A percentile compares a stretch with the other conserved stretches of the same genome.
Evolutionary conservation across 179 eudicot species (phyloP).

Genomic region (Pouteria campechiana): DNA sequence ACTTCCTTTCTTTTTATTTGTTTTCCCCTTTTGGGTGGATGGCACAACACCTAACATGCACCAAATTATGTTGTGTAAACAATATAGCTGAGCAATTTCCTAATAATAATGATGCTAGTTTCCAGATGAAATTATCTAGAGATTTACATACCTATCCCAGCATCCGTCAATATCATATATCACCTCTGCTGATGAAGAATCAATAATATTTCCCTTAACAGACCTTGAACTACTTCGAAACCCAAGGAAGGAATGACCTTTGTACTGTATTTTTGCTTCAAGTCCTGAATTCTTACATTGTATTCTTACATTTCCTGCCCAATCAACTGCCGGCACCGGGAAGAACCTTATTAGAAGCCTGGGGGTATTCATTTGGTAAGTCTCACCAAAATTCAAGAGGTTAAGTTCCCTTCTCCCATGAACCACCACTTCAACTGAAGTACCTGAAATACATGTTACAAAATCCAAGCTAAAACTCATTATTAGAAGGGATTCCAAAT

Average conservation of each 20-base stretch:
- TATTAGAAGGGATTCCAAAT: too few species aligned
- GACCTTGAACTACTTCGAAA: slow-evolving; percentile 25
- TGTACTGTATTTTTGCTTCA: slow-evolving; percentile 42
- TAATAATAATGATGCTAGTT: background rate
- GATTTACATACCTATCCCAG: slow-evolving; percentile 73
- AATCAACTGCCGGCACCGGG: slow-evolving; percentile 53
- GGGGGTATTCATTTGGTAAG: slow-evolving; percentile 51
- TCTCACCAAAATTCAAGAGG: slow-evolving; percentile 41
- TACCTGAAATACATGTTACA: slow-evolving; percentile 18
- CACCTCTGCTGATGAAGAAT: slow-evolving; percentile 27
- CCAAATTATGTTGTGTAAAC: background rate
- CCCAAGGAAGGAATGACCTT: slow-evolving; percentile 36
- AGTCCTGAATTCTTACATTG: slow-evolving; percentile 56
- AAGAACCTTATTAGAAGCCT: slow-evolving; percentile 51
- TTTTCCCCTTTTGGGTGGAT: background rate
- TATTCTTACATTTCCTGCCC: slow-evolving; percentile 56
- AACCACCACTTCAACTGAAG: slow-evolving; percentile 41
- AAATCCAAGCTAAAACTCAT: background rate
- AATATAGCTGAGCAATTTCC: background rate
- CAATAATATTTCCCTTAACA: slow-evolving; percentile 45
- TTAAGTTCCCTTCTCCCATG: slow-evolving; percentile 45
- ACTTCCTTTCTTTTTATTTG: background rate
- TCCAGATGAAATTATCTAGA: too few species aligned
- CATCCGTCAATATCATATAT: slow-evolving; percentile 58
- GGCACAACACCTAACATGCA: background rate